Evolutionary conservation across 1,284 basidiomycete species (phyloP).

Genomic region (Melampsora larici-populina): DNA sequence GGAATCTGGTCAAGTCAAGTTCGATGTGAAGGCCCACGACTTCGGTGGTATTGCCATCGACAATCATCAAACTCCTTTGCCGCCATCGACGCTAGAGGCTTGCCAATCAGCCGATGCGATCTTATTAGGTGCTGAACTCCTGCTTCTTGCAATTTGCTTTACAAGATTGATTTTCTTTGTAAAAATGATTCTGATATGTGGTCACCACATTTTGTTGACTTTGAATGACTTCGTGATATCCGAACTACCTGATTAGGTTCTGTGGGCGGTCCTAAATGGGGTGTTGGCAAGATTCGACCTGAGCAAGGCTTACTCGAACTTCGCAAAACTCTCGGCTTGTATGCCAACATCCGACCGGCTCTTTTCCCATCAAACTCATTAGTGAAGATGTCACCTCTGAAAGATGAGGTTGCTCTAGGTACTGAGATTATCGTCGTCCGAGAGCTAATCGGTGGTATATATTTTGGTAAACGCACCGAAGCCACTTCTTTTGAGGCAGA

Average conservation of each 20-base stretch:
- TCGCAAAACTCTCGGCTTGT: conserved; percentile 87
- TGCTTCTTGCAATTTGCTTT: not conserved
- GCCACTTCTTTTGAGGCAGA: conserved; percentile 62
- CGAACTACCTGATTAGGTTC: conserved; percentile 62
- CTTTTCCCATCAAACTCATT: conserved; percentile 90
- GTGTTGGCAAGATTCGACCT: conserved; percentile 83
- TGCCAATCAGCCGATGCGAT: conserved; percentile 87
- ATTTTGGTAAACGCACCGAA: conserved; percentile 93
- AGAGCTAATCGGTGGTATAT: conserved; percentile 69
- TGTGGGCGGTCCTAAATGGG: conserved; percentile 98
- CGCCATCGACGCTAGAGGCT: conserved; percentile 76
- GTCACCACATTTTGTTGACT: conserved; percentile 31
- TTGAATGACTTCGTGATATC: conserved; percentile 21
- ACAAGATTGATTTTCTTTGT: not conserved
- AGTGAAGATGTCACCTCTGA: conserved; percentile 85
- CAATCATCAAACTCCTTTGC: conserved; percentile 74
- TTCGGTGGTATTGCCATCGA: conserved; percentile 97
- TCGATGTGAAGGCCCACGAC: conserved; percentile 63
- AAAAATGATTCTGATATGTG: not conserved
- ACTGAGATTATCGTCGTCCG: conserved; percentile 89
- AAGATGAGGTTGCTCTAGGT: conserved; percentile 76
- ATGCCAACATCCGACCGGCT: conserved; percentile 96
- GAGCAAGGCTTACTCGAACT: conserved; percentile 88
- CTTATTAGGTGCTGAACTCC: conserved; percentile 68
- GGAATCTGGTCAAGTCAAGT: conserved; percentile 56